Evolutionary conservation across 2,329 filamentous ascomycete genomes (phyloP), one percentile per base, ranked within the genome.

Genomic region (Venturia nashicola): DNA sequence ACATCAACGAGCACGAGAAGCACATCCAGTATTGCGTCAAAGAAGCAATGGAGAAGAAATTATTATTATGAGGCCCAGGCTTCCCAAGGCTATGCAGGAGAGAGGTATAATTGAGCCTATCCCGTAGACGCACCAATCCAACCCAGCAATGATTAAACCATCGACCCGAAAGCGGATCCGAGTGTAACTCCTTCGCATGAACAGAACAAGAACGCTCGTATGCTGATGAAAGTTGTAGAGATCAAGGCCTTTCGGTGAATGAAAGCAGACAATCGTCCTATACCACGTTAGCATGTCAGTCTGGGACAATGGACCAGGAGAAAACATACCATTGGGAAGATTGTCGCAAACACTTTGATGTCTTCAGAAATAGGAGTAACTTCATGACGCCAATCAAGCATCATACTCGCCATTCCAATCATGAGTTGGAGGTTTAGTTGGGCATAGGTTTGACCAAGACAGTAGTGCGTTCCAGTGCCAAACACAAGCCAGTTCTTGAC

Each of bases 401-500:
- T 81, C 75, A 96, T 82, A 68, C 90, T 89, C 9, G 91, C 92
- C 82, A 94, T 96, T 73, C 91, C 92, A 71, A 96, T 83, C 82
- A 96, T 89, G 59, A 90, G 84, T 72, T 90, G 93, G 70, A 99
- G 79, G 76, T 96, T 96, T 66, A 91, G 81, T 75, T 90, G 87
- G 9, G 91, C 94, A 72, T 97, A 99, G 55, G 87, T 87, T 79
- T 97, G 93, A 62, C 93, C 94, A 43, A 97, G 82, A 76, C 94
- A 99, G 80, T 97, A 96, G 78, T 97, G 94, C 70, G 94, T 90
- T 8, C 94, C 94, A 20, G 90, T 92, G 71, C 94, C 94, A 70
- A 99, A 97, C 20, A 97, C 92, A 61, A 99, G 83, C 81, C 87
- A 97, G 81, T 97, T 99, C 87, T 97, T 97, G 73, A 87, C 88